Conservation (phyloP, 2,329 filamentous ascomycete genomes). For the Aspergillus novofumigatus region DNA sequence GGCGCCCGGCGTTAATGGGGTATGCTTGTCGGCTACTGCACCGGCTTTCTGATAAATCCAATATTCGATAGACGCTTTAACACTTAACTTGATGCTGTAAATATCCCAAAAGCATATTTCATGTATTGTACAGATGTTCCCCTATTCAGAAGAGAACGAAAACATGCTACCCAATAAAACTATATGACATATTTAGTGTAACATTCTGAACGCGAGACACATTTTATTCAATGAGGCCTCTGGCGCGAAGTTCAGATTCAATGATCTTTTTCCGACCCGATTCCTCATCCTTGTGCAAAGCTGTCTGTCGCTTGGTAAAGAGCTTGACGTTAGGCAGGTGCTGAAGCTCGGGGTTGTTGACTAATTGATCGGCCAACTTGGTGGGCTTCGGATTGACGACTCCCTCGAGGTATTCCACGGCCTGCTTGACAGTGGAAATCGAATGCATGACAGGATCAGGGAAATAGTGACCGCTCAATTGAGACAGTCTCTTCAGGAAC, state of each 20-base stretch:
- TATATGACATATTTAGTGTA: conserved; percentile 5
- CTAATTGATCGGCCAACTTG: conserved; percentile 61
- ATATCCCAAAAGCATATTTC: conserved; percentile 4
- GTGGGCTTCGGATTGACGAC: conserved; percentile 38
- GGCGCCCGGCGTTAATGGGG: conserved; percentile 4
- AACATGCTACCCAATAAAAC: conserved; percentile 19
- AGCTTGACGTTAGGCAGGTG: conserved; percentile 67
- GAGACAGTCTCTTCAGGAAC: conserved; percentile 75
- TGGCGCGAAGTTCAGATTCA: conserved; percentile 61
- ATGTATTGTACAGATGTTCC: background rate
- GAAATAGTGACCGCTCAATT: conserved; percentile 73
- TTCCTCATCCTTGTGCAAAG: conserved; percentile 66
- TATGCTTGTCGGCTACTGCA: conserved; percentile 9
- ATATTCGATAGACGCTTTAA: background rate
- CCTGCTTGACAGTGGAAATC: conserved; percentile 50
- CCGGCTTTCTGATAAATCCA: background rate
- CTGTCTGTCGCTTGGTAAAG: conserved; percentile 60
- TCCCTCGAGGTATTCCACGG: conserved; percentile 50
- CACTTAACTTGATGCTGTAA: conserved; percentile 22
- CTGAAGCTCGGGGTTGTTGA: conserved; percentile 43
- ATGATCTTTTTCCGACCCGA: conserved; percentile 78
- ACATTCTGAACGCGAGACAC: background rate
- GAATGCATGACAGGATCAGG: conserved; percentile 64
- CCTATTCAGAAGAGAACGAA: conserved; percentile 1
- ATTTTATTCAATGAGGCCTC: conserved; percentile 53